Percentiles rank a stretch among this genome's conserved stretches.
Evolutionary conservation across 2,329 filamentous ascomycete species (phyloP).

Genomic region (Didymellaceae sp.): DNA sequence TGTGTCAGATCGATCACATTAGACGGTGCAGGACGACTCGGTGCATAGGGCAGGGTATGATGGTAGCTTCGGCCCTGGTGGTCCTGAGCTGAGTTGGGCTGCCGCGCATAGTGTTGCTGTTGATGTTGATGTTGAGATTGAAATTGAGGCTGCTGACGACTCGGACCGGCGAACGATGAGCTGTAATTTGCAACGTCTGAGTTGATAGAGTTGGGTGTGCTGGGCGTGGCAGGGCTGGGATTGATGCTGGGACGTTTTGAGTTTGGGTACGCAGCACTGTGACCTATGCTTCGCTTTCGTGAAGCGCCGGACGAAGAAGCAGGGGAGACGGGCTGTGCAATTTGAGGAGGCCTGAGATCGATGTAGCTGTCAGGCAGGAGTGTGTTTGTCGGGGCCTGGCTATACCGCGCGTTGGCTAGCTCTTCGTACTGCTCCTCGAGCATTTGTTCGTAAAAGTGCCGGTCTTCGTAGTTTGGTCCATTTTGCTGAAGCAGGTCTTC

Average conservation of each 20-base stretch:
- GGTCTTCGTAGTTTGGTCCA: slow-evolving; percentile 4
- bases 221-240: slow-evolving; percentile 31
- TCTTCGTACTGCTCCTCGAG: slow-evolving; percentile 11
- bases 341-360: background rate
- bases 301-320: slow-evolving; percentile 13
- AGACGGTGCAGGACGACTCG: background rate
- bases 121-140: too few species aligned
- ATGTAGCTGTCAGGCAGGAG: background rate
- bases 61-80: background rate
- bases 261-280: slow-evolving; percentile 23
- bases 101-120: background rate
- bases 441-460: slow-evolving; percentile 12
- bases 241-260: slow-evolving; percentile 36
- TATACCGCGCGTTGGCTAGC: background rate
- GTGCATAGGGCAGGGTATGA: slow-evolving; percentile 5
- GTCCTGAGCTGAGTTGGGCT: background rate
- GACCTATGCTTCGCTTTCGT: slow-evolving; percentile 36
- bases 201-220: slow-evolving; percentile 25
- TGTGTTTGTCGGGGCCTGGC: background rate
- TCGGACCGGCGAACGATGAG: slow-evolving; percentile 6
- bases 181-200: background rate
- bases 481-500: slow-evolving; percentile 9
- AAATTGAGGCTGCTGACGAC: slow-evolving; percentile 10
- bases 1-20: slow-evolving; percentile 34
- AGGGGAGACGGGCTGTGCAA: slow-evolving; percentile 4